Evolutionary conservation across 768 basidiomycete species (phyloP), one percentile per base, ranked within the genome.

Genomic region (Russula ochroleuca): DNA sequence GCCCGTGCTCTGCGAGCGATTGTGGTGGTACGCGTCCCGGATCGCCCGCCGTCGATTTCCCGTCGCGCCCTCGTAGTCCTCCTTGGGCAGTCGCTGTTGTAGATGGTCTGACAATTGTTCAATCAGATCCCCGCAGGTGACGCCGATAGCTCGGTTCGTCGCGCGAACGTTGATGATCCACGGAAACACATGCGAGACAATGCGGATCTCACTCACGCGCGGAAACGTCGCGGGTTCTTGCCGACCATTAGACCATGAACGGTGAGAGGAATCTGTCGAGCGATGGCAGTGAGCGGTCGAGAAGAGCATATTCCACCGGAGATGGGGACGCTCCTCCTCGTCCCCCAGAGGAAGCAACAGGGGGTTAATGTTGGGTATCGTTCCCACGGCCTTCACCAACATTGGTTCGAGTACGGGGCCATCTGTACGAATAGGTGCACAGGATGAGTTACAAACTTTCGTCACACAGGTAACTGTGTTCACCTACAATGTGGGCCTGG

Each of bases 221-320:
- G 86, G 86, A 72, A 82, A 81, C 1, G 86, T 87, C 2, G 86
- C 87, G 19, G 87, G 86, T 23, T 81, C 79, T 15, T 79, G 76
- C 14, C 88, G 82, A 8, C 89, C 88, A 37, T 75, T 77, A 5
- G 81, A 77, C 89, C 89, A 91, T 0, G 88, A 88, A 25, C 83
- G 76, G 45, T 80, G 78, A 2, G 75, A 65, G 4, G 80, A 77
- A 62, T 90, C 89, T n/a, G 76, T 79, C 5, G 85, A 87, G 61
- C 85, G 81, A 67, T 81, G 81, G 59, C 85, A 84, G 63, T 83
- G 78, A 45, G 78, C 81, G 7, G 86, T 80, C 8, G 77, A 75
- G 71, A 84, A 88, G 47, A 87, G 78, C 85, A 91, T 87, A 73
- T 88, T 87, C 87, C 88, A 90, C 52, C 80, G 82, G 49, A 91